Base-by-base conservation (phyloP, 495 filamentous ascomycete species). In the Arthonia radiata region DNA sequence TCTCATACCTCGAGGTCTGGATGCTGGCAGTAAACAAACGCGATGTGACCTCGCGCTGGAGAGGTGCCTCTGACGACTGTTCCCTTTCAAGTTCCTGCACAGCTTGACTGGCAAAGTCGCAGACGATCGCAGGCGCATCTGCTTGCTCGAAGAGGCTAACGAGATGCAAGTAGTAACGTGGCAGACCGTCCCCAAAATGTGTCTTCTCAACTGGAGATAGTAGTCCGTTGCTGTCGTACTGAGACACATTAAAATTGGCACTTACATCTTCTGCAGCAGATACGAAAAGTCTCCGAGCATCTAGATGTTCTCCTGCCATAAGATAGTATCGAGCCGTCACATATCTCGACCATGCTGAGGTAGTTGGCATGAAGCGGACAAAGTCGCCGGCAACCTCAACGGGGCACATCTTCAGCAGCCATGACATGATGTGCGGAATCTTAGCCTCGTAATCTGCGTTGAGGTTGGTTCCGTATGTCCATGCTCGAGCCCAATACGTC, bases 81-180 rank as follows among this genome's bases (percentile, higher is more conserved):
- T 22, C 15, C 11, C 18, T 17, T 13, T 32, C 31, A 1, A 43
- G 29, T 13, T 31, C 24, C 7, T 82, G 65, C 23, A 93, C 51
- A 13, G 77, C 72, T 15, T 83, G 53, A 22, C 68, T 61, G 18
- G 82, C 69, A 46, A 94, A 92, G 32, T 89, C 77, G 4, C 74
- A 63, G 26, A 81, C 76, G 43, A 71, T 74, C 3, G 73, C 71
- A 38, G 72, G 74, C 3, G 64, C 64, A 26, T 68, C 70, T 25
- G 60, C 59, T 37, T 67, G 59, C 35, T 91, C 81, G 42, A 74
- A 94, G 5, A 97, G 57, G 13, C 60, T 57, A 10, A 78, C 59
- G 31, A 94, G 61, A 46, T 97, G 89, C 23, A 71, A 61, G 42
- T 83, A 90, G 46, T 92, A 94, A 28, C 66, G 62, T 3, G 77